phyloP scores from a whole-genome alignment of 1,284 basidiomycete genomes.

The Boletus semigastroideus region DNA sequence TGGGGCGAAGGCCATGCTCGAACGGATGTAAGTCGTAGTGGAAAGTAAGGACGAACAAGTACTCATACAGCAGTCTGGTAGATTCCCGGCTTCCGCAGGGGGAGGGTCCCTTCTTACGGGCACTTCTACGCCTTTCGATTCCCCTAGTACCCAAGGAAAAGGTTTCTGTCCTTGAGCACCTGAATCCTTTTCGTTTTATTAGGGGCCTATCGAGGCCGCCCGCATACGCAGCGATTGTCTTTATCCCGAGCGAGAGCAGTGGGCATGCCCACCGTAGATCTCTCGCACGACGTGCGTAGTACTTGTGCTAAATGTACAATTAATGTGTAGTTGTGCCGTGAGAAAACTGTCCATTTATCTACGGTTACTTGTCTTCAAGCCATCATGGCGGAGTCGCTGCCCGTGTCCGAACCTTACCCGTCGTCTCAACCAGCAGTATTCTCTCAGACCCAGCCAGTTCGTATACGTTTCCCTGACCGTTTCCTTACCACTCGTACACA shows the following conservation, averaged over 20 bases:
- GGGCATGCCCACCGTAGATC: slow-evolving; percentile 9
- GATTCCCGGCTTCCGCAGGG: slow-evolving; percentile 4
- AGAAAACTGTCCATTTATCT: slow-evolving; percentile 8
- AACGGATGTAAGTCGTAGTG: slow-evolving; percentile 3
- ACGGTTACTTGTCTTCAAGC: too few species aligned
- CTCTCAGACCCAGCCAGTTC: slow-evolving; percentile 17
- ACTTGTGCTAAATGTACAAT: neutral
- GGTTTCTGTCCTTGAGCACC: slow-evolving; percentile 4
- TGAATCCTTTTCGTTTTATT: slow-evolving; percentile 12
- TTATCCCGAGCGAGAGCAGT: slow-evolving; percentile 10
- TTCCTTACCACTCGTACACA: slow-evolving; percentile 26
- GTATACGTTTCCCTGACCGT: slow-evolving; percentile 30
- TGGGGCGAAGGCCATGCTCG: neutral
- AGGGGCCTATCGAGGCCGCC: neutral
- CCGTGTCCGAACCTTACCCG: slow-evolving; percentile 8
- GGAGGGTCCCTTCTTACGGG: neutral
- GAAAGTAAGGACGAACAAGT: neutral
- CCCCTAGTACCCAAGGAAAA: slow-evolving; percentile 6
- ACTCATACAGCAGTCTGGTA: slow-evolving; percentile 5
- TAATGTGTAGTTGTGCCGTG: slow-evolving; percentile 9
- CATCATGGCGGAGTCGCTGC: slow-evolving; percentile 17
- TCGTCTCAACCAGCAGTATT: slow-evolving; percentile 1
- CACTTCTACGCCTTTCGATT: neutral
- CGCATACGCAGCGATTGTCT: neutral
- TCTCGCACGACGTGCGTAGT: slow-evolving; percentile 14